These are phyloP conservation scores for Dipteronia dyeriana DNA, from an alignment of 345 rosid species.

Conservation along the genomic window DNA sequence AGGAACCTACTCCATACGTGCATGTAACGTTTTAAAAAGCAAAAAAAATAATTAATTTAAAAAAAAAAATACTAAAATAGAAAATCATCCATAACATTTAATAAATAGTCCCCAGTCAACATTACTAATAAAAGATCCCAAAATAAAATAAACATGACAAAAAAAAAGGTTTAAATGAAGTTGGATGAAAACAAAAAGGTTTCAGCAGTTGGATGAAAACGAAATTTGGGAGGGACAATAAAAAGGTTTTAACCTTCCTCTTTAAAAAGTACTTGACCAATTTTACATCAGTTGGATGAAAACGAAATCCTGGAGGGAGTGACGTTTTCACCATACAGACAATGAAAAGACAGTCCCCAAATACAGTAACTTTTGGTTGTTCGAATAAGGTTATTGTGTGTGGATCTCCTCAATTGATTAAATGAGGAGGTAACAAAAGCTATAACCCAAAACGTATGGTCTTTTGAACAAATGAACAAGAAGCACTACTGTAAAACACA, in stretches of 20 bases:
- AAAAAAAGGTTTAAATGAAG: no score
- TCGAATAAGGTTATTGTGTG: neutral
- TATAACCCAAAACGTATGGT: neutral
- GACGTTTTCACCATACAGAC: conserved; percentile 41
- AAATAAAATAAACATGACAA: no score
- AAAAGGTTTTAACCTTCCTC: conserved; percentile 44
- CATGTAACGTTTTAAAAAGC: no score
- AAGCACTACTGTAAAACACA: neutral
- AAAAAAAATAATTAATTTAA: no score
- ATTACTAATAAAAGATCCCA: no score
- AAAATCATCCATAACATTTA: no score
- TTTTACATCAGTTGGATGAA: conserved; percentile 81
- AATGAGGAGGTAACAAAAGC: neutral
- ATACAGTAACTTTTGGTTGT: neutral
- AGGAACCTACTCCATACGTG: no score
- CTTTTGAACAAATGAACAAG: neutral
- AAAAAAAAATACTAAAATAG: no score
- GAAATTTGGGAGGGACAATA: no score
- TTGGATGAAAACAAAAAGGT: no score
- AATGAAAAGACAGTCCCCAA: conserved; percentile 17
- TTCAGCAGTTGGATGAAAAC: no score
- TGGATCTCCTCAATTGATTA: neutral
- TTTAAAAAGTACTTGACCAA: conserved; percentile 63
- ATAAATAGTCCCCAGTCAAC: no score
- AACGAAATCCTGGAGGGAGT: conserved; percentile 70